Conservation (phyloP, 2,329 filamentous ascomycete genomes). For the Verticillium dahliae region DNA sequence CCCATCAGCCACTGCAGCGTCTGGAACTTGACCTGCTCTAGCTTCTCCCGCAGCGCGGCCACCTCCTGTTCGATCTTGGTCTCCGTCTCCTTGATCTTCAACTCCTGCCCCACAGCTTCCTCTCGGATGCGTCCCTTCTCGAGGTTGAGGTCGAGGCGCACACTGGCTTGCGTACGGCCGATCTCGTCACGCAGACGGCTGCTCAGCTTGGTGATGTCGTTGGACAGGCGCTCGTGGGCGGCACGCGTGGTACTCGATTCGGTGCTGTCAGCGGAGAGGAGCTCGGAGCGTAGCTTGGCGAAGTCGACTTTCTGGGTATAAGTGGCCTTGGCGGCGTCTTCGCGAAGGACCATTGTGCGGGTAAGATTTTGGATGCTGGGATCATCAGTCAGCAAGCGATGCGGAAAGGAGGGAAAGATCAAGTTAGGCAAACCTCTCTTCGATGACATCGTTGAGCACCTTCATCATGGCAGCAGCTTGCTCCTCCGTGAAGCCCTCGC, state of each 20-base stretch:
- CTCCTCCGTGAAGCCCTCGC: slow-evolving; percentile 90
- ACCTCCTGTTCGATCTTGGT: slow-evolving; percentile 98
- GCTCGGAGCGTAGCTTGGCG: slow-evolving; percentile 89
- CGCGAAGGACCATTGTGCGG: slow-evolving; percentile 93
- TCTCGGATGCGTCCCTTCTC: slow-evolving; percentile 96
- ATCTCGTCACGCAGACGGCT: slow-evolving; percentile 89
- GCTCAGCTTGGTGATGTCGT: slow-evolving; percentile 91
- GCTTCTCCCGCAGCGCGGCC: slow-evolving; percentile 78
- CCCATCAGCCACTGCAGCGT: slow-evolving; percentile 98
- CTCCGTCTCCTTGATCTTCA: slow-evolving; percentile 98
- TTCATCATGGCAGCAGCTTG: slow-evolving; percentile 99
- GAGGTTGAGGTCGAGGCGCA: slow-evolving; percentile 86
- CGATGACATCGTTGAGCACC: slow-evolving; percentile 91
- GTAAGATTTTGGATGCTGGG: slow-evolving; percentile 89
- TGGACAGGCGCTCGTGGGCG: slow-evolving; percentile 86
- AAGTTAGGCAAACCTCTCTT: slow-evolving; percentile 61
- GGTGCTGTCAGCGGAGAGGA: slow-evolving; percentile 84
- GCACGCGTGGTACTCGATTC: slow-evolving; percentile 84
- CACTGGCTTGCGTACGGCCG: slow-evolving; percentile 85
- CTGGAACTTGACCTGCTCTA: slow-evolving; percentile 97
- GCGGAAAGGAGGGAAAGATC: neutral
- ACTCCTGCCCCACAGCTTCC: slow-evolving; percentile 91
- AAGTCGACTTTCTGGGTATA: slow-evolving; percentile 94
- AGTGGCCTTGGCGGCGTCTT: slow-evolving; percentile 78
- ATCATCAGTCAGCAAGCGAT: neutral